Base-by-base conservation (phyloP, 352 stramenopile species). In the Globisporangium uncinulatum region DNA sequence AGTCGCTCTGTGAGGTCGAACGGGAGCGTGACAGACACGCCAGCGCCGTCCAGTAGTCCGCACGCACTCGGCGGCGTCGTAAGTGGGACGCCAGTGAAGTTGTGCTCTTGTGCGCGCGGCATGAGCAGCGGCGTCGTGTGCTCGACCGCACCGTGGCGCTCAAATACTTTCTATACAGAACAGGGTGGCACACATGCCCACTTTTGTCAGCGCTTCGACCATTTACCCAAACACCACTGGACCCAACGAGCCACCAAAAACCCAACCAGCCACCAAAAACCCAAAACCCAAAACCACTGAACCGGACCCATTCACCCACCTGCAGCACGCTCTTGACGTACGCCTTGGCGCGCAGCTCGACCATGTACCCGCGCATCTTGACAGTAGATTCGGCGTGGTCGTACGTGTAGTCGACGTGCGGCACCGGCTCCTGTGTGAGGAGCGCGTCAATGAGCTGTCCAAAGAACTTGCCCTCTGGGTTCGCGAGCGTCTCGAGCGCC, bases 381-480 rank as follows among this genome's bases (percentile, higher is more conserved):
- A 91, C 68, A 1, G 24, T 29, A 29, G 80, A 87, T 52, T 95
- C 81, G 29, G 92, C 24, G 44, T 91, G 77, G 44, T 95, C 85
- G 54, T 92, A 95, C 32, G 85, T 95, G 63, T 94, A 94, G 59
- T 95, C 80, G 42, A 92, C 76, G 50, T 95, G 85, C 39, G 69
- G 86, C 31, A 87, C 74, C 7, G 81, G 83, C 43, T 90, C 76
- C 42, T 93, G 83, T 0, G 75, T 72, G 29, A 95, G 61, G 37
- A 95, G 62, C 15, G 79, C 80, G 32, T 94, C 81, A 52, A 95
- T 89, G 34, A 95, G 69, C 56, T 95, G 85, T 0, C 77, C 72
- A 55, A 94, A 97, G 62, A 95, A 96, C 62, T 94, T 92, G 8
- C 85, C 89, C 51, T 94, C 82, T 1, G 89, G 87, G 59, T 96